Evolutionary conservation across 768 basidiomycete species (phyloP).

Genomic region (Trametes cingulata): DNA sequence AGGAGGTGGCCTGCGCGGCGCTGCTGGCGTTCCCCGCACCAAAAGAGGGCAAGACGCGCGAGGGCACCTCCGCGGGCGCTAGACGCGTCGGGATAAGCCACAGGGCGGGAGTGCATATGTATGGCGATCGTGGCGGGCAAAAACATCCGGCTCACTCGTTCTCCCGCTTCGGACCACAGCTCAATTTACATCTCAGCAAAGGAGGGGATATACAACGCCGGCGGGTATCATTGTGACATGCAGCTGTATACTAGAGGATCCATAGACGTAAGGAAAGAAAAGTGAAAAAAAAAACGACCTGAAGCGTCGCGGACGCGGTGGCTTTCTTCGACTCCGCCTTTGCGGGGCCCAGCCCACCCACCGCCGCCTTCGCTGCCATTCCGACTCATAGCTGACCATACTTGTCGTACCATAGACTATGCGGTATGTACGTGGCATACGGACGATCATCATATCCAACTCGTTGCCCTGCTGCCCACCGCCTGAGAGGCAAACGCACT

Average conservation of each 20-base stretch:
- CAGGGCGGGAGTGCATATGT: background rate
- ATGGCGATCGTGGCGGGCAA: background rate
- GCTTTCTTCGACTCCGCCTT: constrained; percentile 2
- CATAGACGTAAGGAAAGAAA: constrained; percentile 8
- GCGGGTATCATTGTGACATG: constrained; percentile 21
- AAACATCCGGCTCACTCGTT: background rate
- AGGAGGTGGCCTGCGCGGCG: constrained; percentile 5
- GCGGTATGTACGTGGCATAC: constrained; percentile 4
- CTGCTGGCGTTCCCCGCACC: constrained; percentile 7
- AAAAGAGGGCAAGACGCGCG: constrained; percentile 5
- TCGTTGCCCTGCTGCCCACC: background rate
- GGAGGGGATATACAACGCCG: constrained; percentile 18
- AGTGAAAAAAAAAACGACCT: background rate
- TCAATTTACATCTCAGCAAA: constrained; percentile 19
- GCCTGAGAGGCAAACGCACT: background rate
- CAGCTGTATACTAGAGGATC: constrained; percentile 20
- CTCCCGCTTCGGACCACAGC: background rate
- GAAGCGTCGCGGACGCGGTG: background rate
- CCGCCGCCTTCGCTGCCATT: background rate
- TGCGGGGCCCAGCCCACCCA: constrained; percentile 2
- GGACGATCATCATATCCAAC: constrained; percentile 9
- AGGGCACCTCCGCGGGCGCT: background rate
- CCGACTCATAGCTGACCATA: constrained; percentile 12
- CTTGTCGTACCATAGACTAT: background rate
- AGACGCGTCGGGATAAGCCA: constrained; percentile 1